Conservation (phyloP, 1,139 yeast genomes). For the Diutina pseudorugosa region DNA sequence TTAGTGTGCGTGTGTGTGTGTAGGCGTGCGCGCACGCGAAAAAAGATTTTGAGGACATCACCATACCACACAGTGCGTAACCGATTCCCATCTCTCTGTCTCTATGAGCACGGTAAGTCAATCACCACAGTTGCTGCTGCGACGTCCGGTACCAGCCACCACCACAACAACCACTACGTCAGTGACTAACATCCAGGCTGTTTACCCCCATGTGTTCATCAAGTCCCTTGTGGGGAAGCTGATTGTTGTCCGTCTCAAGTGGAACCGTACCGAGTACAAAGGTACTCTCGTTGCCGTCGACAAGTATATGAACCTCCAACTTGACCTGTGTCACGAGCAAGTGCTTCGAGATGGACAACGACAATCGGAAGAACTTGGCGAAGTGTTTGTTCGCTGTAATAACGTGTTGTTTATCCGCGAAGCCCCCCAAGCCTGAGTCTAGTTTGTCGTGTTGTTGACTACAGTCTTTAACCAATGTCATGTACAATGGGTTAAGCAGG, state of each 20-base stretch:
- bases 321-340: conserved; percentile 58
- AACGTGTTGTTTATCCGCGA: conserved; percentile 60
- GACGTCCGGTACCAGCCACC: no score
- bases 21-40: no score
- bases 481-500: no score
- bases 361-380: conserved; percentile 47
- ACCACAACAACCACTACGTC: no score
- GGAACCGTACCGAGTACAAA: conserved; percentile 84
- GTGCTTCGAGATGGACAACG: conserved; percentile 26
- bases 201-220: conserved; percentile 86
- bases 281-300: conserved; percentile 79
- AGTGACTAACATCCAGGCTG: conserved; percentile 36
- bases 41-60: no score
- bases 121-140: no score
- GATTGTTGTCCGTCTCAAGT: conserved; percentile 81
- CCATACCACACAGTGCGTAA: no score
- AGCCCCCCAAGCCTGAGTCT: conserved; percentile 6
- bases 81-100: no score
- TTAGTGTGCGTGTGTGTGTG: no score
- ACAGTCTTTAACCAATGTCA: no score
- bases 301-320: conserved; percentile 83
- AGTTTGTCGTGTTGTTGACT: no score
- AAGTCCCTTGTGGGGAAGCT: conserved; percentile 57
- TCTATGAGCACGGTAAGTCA: neutral
- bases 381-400: conserved; percentile 76